Evolutionary conservation across 2,329 filamentous ascomycete species (phyloP).

Genomic region (Pyricularia grisea): DNA sequence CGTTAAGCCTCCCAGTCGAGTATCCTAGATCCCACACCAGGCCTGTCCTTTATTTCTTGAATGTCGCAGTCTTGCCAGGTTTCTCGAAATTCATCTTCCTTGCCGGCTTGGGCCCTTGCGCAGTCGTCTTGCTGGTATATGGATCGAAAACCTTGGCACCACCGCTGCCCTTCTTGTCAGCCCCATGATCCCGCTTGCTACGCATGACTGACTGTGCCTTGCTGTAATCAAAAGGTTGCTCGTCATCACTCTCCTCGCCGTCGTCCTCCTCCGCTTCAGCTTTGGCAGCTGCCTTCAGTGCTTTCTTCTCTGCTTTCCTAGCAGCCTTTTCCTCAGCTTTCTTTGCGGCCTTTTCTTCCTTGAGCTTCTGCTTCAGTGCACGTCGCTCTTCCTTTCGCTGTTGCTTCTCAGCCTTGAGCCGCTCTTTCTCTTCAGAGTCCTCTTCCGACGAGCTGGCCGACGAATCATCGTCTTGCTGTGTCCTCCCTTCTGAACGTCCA

Average conservation of each 20-base stretch:
- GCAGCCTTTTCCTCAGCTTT: constrained; percentile 23
- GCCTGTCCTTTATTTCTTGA: constrained; percentile 24
- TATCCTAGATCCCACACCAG: neutral
- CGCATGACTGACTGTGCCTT: constrained; percentile 22
- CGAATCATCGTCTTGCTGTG: constrained; percentile 2
- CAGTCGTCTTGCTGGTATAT: constrained; percentile 17
- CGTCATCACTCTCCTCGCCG: constrained; percentile 13
- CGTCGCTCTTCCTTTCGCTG: constrained; percentile 11
- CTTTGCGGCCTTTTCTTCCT: constrained; percentile 30
- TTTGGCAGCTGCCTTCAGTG: constrained; percentile 9
- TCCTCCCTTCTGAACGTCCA: constrained; percentile 5
- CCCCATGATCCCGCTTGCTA: constrained; percentile 11
- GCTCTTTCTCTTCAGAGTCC: constrained; percentile 10
- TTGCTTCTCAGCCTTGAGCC: constrained; percentile 8
- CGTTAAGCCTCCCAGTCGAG: neutral
- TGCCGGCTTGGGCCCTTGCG: constrained; percentile 20
- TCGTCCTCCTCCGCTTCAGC: constrained; percentile 11
- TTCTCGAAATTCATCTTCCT: constrained; percentile 21
- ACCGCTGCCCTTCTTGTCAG: constrained; percentile 7
- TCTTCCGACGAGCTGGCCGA: constrained; percentile 10
- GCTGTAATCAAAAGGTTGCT: constrained; percentile 25
- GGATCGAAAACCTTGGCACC: constrained; percentile 21
- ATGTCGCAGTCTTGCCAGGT: constrained; percentile 25
- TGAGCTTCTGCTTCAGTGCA: constrained; percentile 20
- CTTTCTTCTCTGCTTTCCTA: constrained; percentile 9